Evolutionary conservation across 169 alveolate species (phyloP), one percentile per base, ranked within the genome.

Genomic region (Miamiensis avidus): DNA sequence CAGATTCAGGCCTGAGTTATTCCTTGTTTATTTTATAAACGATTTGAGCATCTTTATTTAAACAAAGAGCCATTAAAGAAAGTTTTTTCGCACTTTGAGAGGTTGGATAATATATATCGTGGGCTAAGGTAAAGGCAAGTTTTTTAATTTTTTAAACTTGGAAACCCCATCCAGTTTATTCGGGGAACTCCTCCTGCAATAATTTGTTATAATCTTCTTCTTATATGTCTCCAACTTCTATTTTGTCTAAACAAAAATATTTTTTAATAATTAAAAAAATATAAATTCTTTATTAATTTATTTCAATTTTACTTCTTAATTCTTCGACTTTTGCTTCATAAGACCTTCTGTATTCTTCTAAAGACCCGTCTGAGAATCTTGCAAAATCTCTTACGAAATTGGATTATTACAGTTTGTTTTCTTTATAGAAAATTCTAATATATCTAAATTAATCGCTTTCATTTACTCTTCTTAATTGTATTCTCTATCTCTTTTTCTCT

Each of bases 41-140:
- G 4, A 86, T 31, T 31, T 85, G 65, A 26, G 92, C 91, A 33
- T 88, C 84, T 27, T 31, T 74, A 30, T 85, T 75, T 29, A 83
- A 65, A 0, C 82, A 78, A 27, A 77, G 49, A 30, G 84, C 78
- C 28, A 84, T 88, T 0, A 92, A 91, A 75, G 74, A 84, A 65
- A 76, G 85, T 32, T 88, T 88, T 76, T 83, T 33, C 29, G 78
- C 82, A 1, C 76, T 32, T 29, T 84, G 64, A 1, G 82, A 65
- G 0, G 85, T 74, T 78, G 73, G 33, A 74, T 88, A 88, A 88
- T 83, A 93, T 77, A 92, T 90, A 79, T 90, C 92, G 78, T 93
- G 94, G n/a, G 96, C 94, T 29, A 88, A 74, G 0, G 94, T 77
- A 72, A 93, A 87, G 0, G 90, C 86, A 1, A 90, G 75, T 83